Evolutionary conservation across 805 yeast genomes (phyloP), one percentile per base, ranked within the genome.

Genomic region (Kregervanrija pseudodelftensis): DNA sequence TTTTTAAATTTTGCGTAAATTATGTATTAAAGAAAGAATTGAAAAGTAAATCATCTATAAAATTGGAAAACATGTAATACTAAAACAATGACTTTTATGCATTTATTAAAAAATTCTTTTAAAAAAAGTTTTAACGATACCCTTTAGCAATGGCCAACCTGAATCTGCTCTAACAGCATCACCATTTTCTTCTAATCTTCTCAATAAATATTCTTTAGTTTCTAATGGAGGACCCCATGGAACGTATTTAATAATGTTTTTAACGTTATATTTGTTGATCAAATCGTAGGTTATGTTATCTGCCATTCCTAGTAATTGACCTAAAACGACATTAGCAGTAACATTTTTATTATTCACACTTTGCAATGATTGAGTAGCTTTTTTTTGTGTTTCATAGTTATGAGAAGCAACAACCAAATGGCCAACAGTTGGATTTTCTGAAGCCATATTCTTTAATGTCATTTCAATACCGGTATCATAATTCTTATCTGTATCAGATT

Each of bases 211-310:
- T 55, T 87, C 95, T 68, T 86, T 88, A 47, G 96, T 89, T 67
- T 91, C 97, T 54, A 79, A 67, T 45, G 95, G 95, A 32, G 97
- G 97, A 9, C 97, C 97, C 97, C 97, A 90, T 13, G 97, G 95
- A 50, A 90, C 96, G 61, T 91, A 90, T 68, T 91, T 91, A 67
- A 91, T 82, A 43, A 90, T 82, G 58, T 87, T 87, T 49, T 74
- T 78, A 38, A 77, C 85, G 38, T 77, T 72, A 52, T 84, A 77
- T 39, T 79, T 71, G 36, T 72, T 66, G 45, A 86, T 77, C 57
- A 90, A 73, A 53, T 85, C 87, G 61, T 75, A 74, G 22, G 96
- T 87, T 49, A 86, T 77, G 57, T 84, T 82, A 64, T 90, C 98
- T 42, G 95, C 95, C 97, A 90, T 91, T 33, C 98, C 98, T 60